These are phyloP conservation scores for Grifola frondosa DNA, from an alignment of 1,284 basidiomycete species.

Conservation along the genomic window DNA sequence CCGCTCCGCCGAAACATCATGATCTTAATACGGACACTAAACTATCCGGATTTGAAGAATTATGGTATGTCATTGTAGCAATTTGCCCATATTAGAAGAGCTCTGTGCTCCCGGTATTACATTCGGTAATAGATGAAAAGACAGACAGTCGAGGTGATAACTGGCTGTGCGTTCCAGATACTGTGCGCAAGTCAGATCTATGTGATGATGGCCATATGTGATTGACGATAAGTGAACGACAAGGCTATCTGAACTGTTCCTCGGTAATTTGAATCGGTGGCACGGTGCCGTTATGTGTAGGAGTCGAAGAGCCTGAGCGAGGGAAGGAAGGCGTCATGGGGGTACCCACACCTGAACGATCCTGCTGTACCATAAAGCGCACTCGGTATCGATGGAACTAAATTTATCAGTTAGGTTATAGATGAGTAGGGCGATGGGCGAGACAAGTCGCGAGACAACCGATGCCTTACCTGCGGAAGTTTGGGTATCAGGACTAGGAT, in stretches of 20 bases:
- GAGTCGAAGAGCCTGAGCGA: constrained; percentile 30
- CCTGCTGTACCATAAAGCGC: constrained; percentile 63
- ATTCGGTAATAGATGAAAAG: too few relatives aligned
- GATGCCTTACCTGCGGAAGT: constrained; percentile 74
- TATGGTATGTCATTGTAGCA: too few relatives aligned
- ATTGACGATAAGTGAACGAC: too few relatives aligned
- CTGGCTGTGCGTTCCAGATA: too few relatives aligned
- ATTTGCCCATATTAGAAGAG: too few relatives aligned
- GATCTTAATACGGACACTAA: too few relatives aligned
- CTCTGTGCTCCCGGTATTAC: too few relatives aligned
- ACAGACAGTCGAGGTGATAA: too few relatives aligned
- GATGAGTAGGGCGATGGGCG: constrained; percentile 4
- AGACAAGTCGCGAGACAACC: background rate
- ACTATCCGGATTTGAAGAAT: too few relatives aligned
- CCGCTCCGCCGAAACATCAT: too few relatives aligned
- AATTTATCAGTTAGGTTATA: constrained; percentile 3
- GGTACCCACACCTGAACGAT: constrained; percentile 59
- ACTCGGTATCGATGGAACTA: constrained; percentile 80
- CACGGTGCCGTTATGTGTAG: constrained; percentile 23
- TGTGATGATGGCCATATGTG: too few relatives aligned
- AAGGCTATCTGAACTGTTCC: constrained; percentile 37
- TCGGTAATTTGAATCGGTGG: constrained; percentile 36
- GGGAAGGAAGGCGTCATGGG: constrained; percentile 58
- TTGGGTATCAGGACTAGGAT: constrained; percentile 91
- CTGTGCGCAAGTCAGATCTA: too few relatives aligned